These are phyloP conservation scores for Phoenix dactylifera DNA, from an alignment of 176 grass and related monocot genomes.

Conservation along the genomic window DNA sequence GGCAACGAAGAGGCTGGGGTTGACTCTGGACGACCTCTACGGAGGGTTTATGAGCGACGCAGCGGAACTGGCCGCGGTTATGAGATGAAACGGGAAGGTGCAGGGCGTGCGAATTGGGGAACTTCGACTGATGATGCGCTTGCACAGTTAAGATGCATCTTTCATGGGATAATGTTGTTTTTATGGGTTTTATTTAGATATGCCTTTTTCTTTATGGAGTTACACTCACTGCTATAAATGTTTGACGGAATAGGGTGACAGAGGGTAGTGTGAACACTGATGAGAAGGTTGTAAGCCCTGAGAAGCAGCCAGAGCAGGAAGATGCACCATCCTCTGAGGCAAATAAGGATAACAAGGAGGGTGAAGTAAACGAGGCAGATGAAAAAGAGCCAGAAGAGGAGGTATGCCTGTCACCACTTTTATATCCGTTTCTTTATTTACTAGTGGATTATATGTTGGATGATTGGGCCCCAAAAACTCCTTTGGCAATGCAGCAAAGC, in stretches of 20 bases:
- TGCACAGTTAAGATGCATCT: conserved; percentile 6
- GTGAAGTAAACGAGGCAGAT: background rate
- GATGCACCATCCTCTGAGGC: background rate
- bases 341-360: conserved; percentile 5
- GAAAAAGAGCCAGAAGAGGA: conserved; percentile 10
- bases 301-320: background rate
- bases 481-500: no score
- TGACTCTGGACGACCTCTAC: background rate
- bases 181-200: background rate
- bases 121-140: conserved; percentile 3
- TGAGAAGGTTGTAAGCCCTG: background rate
- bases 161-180: background rate
- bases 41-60: conserved; percentile 5
- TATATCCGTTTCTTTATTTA: no score
- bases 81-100: conserved; percentile 2
- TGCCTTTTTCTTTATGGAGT: background rate
- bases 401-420: background rate
- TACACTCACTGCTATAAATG: background rate
- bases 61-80: conserved; percentile 11
- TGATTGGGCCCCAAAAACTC: no score
- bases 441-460: no score
- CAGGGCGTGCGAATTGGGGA: conserved; percentile 12
- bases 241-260: background rate
- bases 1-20: background rate
- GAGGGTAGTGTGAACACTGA: background rate